Conservation (phyloP, 495 filamentous ascomycete genomes). For the Wilcoxina mikolae region DNA sequence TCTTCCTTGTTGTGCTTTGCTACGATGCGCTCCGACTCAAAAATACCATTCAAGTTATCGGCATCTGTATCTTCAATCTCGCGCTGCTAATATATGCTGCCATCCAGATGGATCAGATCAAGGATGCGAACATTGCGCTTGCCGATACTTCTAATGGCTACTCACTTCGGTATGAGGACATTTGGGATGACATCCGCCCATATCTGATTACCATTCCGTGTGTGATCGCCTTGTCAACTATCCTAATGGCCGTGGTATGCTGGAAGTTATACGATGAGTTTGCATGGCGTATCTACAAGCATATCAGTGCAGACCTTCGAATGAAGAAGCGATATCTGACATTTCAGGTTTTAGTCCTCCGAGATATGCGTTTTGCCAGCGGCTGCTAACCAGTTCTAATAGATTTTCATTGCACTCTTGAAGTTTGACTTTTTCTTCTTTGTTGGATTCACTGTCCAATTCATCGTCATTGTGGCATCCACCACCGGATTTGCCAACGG, state of each 20-base stretch:
- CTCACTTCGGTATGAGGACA: constrained; percentile 31
- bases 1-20: constrained; percentile 77
- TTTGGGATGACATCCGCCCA: constrained; percentile 56
- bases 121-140: constrained; percentile 47
- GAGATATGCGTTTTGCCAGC: too few relatives aligned
- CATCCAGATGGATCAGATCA: constrained; percentile 80
- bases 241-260: constrained; percentile 58
- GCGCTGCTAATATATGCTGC: constrained; percentile 82
- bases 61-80: constrained; percentile 79
- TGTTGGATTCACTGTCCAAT: constrained; percentile 93
- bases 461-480: constrained; percentile 74
- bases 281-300: constrained; percentile 98
- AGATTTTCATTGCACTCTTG: constrained; percentile 95
- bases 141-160: constrained; percentile 8
- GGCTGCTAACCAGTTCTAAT: neutral
- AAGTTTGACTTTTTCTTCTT: constrained; percentile 99
- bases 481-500: constrained; percentile 29
- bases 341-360: constrained; percentile 57
- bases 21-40: constrained; percentile 88
- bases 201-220: constrained; percentile 75
- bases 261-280: constrained; percentile 98
- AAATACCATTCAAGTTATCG: constrained; percentile 98
- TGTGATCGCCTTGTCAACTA: constrained; percentile 60
- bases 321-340: constrained; percentile 94
- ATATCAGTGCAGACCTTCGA: constrained; percentile 90